Conservation (phyloP, 176 grass and related monocot genomes). For the Thalia dealbata region DNA sequence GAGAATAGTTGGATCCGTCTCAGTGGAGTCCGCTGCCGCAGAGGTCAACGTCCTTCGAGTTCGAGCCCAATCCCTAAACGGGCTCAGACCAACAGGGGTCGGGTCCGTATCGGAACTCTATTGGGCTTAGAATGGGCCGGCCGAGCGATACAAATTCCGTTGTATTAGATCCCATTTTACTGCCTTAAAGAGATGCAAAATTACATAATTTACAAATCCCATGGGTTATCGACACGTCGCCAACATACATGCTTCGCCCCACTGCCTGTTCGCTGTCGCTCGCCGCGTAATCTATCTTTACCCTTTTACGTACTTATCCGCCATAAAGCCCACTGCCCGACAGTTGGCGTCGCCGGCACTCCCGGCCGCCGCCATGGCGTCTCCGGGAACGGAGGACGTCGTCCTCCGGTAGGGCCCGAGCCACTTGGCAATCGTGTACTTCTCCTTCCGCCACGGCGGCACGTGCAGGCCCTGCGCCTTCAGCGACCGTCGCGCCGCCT, state of each 20-base stretch:
- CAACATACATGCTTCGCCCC: too few relatives aligned
- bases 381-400: conserved; percentile 18
- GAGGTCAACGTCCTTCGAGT: too few relatives aligned
- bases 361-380: background rate
- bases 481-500: conserved; percentile 32
- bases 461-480: conserved; percentile 38
- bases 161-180: too few relatives aligned
- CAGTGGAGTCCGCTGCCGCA: too few relatives aligned
- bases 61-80: too few relatives aligned
- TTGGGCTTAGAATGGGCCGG: too few relatives aligned
- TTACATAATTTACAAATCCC: too few relatives aligned
- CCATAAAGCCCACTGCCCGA: conserved; percentile 20
- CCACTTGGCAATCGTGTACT: conserved; percentile 55
- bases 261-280: background rate
- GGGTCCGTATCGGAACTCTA: too few relatives aligned
- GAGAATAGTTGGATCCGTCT: too few relatives aligned
- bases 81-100: too few relatives aligned
- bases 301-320: background rate
- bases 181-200: too few relatives aligned
- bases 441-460: conserved; percentile 50
- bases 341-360: conserved; percentile 21
- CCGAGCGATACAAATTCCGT: too few relatives aligned
- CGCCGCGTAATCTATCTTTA: background rate
- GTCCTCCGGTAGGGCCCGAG: conserved; percentile 49
- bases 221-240: background rate